These are phyloP conservation scores for Backusella sp. DNA, from an alignment of 192 early-diverging fungal species.

Conservation along the genomic window DNA sequence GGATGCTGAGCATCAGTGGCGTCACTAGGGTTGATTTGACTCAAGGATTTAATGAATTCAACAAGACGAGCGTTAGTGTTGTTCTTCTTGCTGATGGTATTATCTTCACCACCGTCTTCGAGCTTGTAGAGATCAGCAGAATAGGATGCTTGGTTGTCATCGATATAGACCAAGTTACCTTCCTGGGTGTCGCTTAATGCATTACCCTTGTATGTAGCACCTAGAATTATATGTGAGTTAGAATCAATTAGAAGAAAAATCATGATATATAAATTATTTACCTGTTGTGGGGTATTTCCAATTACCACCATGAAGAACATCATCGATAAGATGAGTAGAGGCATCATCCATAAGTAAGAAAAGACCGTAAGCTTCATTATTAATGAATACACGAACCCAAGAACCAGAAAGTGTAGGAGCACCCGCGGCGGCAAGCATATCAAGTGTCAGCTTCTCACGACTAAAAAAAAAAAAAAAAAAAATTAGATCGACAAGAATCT, in stretches of 20 bases:
- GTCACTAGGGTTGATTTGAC: slow-evolving; percentile 8
- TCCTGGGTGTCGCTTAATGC: slow-evolving; percentile 18
- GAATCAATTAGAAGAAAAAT: background rate
- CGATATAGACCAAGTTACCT: slow-evolving; percentile 30
- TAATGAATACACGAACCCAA: slow-evolving; percentile 46
- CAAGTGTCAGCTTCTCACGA: slow-evolving; percentile 44
- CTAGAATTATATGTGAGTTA: background rate
- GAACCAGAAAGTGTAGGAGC: slow-evolving; percentile 40
- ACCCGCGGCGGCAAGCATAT: slow-evolving; percentile 42
- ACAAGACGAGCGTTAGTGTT: slow-evolving; percentile 15
- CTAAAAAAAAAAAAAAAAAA: slow-evolving; percentile 39
- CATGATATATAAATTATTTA: background rate
- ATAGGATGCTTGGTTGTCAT: slow-evolving; percentile 14
- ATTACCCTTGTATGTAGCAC: slow-evolving; percentile 29
- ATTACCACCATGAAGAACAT: slow-evolving; percentile 20
- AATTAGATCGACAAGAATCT: slow-evolving; percentile 35
- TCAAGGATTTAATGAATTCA: slow-evolving; percentile 9
- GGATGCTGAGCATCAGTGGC: slow-evolving; percentile 24
- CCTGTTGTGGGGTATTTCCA: slow-evolving; percentile 11
- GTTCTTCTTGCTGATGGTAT: slow-evolving; percentile 5
- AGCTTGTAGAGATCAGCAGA: slow-evolving; percentile 24
- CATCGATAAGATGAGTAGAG: slow-evolving; percentile 24
- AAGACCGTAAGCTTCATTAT: slow-evolving; percentile 42
- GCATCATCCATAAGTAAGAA: slow-evolving; percentile 47
- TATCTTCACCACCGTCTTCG: slow-evolving; percentile 21